These are phyloP conservation scores for Hyaloscypha variabilis DNA, from an alignment of 495 filamentous ascomycete species.

Conservation along the genomic window DNA sequence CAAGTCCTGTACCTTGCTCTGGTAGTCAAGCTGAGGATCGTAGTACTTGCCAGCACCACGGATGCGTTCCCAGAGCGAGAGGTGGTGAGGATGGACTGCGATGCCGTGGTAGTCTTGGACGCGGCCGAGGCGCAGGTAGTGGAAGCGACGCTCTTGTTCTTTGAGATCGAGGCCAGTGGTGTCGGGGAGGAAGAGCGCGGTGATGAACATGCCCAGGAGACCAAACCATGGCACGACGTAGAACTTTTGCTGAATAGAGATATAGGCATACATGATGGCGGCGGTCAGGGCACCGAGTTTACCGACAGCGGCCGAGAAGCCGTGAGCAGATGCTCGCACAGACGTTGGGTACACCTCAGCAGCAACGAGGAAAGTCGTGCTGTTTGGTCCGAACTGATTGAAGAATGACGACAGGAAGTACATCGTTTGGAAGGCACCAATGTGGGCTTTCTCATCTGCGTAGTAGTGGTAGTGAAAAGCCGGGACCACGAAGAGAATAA, in stretches of 20 bases:
- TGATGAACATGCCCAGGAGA: constrained; percentile 76
- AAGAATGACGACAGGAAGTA: constrained; percentile 83
- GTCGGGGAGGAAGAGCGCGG: constrained; percentile 81
- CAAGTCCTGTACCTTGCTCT: too few species aligned
- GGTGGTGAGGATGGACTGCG: too few species aligned
- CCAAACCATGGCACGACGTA: constrained; percentile 72
- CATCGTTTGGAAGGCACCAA: constrained; percentile 87
- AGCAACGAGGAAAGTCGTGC: constrained; percentile 87
- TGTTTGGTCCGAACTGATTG: constrained; percentile 95
- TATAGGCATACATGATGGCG: constrained; percentile 86
- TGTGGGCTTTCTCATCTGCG: constrained; percentile 54
- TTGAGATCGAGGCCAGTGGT: constrained; percentile 92
- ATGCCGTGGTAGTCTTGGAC: too few species aligned
- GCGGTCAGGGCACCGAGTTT: constrained; percentile 85
- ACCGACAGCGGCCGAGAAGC: constrained; percentile 81
- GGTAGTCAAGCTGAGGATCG: too few species aligned
- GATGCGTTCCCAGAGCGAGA: too few species aligned
- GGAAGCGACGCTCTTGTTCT: constrained; percentile 90
- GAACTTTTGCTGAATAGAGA: constrained; percentile 75
- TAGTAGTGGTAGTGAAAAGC: constrained; percentile 85
- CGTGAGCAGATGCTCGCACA: constrained; percentile 88
- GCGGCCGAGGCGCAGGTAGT: constrained; percentile 59
- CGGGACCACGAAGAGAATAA: constrained; percentile 84
- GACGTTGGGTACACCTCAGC: constrained; percentile 91
- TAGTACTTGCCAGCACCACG: too few species aligned